Base-by-base conservation (phyloP, 257 asterid genomes). In the Solanum chiquidenum region DNA sequence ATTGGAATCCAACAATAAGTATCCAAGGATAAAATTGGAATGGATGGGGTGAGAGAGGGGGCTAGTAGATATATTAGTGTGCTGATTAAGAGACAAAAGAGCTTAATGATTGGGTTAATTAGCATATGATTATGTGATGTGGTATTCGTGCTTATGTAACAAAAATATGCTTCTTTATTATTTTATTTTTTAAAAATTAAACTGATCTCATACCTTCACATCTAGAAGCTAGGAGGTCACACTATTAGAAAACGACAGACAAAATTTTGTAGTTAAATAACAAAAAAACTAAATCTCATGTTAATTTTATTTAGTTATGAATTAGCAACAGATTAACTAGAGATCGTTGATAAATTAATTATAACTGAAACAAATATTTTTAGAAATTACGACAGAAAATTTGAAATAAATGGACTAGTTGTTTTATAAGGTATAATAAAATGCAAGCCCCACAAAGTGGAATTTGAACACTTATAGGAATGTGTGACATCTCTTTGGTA, bases 401-500 rank as follows among this genome's bases (percentile, higher is more conserved):
- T 9, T 60, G 6, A 23, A 1, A 23, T 9, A 0, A 13, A 23
- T 23, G 3, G 0, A 9, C 3, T 9, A 23, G 6, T 35, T 73
- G 13, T 35, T 73, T 73, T 73, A 73, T 34, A 0, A 74, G 20
- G 52, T 37, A 55, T 55, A 74, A 21, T 37, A 16, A 76, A 68
- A 77, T 77, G 37, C 23, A 44, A 14, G 40, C 27, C 66, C 27
- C 85, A 79, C 40, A 79, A 27, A 27, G 66, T 79, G 66, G 64
- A 79, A 77, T 25, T 9, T 25, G 75, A 20, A 52, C 38, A 60
- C 55, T 86, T 64, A 58, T 52, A 25, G 89, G 25, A 71, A 37
- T 83, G 88, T 12, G 87, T 90, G 90, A 88, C 87, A 74, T 86
- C 90, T 84, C 85, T 75, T 55, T 88, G 75, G 85, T 34, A 12